Conservation (phyloP, 2,329 filamentous ascomycete genomes). For the Xylaria sp. region DNA sequence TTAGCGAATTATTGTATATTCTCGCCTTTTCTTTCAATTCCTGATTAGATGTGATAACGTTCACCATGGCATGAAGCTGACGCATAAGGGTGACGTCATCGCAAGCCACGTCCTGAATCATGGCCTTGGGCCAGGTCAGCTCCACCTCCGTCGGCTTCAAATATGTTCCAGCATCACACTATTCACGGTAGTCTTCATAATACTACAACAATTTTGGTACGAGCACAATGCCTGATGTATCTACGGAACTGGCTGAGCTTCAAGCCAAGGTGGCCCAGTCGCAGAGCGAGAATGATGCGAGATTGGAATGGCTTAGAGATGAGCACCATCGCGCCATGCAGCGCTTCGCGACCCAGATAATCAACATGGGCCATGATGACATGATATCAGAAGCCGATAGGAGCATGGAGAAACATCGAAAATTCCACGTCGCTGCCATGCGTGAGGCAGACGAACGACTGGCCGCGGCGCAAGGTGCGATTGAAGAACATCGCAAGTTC, state of each 20-base stretch:
- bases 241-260: conserved; percentile 8
- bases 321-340: conserved; percentile 11
- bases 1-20: too few relatives aligned
- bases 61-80: background rate
- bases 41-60: too few relatives aligned
- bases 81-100: background rate
- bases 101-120: background rate
- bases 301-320: background rate
- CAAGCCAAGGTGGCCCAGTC: conserved; percentile 15
- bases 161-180: background rate
- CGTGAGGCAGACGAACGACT: conserved; percentile 16
- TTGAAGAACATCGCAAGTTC: conserved; percentile 18
- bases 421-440: conserved; percentile 15
- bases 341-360: conserved; percentile 6
- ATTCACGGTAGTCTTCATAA: background rate
- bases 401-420: conserved; percentile 16
- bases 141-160: background rate
- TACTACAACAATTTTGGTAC: background rate
- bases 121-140: background rate
- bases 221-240: conserved; percentile 8
- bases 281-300: background rate
- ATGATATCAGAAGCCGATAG: conserved; percentile 16
- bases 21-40: too few relatives aligned
- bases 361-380: conserved; percentile 12
- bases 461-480: conserved; percentile 2